Conservation (phyloP, 495 filamentous ascomycete species). For the Annulohypoxylon stygium region DNA sequence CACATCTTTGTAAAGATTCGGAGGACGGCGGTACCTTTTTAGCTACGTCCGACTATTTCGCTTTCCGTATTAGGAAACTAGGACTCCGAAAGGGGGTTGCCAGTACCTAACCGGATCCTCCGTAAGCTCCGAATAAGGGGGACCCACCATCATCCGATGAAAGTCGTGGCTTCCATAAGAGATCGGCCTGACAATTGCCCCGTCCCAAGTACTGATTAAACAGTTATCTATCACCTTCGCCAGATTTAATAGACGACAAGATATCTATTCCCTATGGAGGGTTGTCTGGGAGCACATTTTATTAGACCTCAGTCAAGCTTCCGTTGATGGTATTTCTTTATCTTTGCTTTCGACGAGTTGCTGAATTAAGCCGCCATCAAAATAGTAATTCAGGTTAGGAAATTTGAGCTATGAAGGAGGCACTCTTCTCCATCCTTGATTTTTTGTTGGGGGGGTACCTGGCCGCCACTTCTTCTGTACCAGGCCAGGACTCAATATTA, state of each 20-base stretch:
- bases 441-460: conserved; percentile 3
- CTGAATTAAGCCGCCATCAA: neutral
- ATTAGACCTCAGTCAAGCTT: neutral
- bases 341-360: too few relatives aligned
- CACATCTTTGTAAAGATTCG: neutral
- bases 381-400: neutral
- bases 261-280: too few relatives aligned
- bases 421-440: conserved; percentile 1
- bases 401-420: neutral
- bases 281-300: neutral
- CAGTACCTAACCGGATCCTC: neutral
- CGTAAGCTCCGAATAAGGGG: conserved; percentile 7
- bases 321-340: neutral
- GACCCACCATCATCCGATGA: neutral
- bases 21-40: neutral
- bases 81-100: neutral
- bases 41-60: conserved; percentile 1
- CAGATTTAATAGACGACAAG: neutral
- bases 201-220: neutral
- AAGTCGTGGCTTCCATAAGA: neutral
- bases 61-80: conserved; percentile 2
- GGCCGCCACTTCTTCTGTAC: neutral
- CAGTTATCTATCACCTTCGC: neutral
- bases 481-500: neutral
- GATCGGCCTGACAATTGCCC: neutral